phyloP scores from a whole-genome alignment of 139 green algal species.

The Chlorella vulgaris region DNA sequence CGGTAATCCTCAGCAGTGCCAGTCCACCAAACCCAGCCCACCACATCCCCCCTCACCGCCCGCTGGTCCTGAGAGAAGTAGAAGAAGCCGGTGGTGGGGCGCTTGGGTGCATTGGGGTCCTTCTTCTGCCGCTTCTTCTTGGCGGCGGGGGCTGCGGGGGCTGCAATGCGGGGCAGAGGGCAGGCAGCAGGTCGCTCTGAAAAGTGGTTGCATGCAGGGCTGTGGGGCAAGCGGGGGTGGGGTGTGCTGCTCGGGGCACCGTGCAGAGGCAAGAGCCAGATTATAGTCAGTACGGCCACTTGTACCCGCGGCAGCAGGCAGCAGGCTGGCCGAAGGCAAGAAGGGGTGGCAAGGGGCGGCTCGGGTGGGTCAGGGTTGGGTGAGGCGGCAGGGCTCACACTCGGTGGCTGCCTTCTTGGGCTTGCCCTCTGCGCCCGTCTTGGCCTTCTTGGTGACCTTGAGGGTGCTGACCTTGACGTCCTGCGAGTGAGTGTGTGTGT shows the following conservation, averaged over 20 bases:
- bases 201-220: too few species aligned
- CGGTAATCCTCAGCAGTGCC: background rate
- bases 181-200: too few species aligned
- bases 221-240: too few species aligned
- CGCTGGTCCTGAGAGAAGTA: constrained; percentile 82
- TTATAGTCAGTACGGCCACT: background rate
- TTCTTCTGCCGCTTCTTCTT: constrained; percentile 37
- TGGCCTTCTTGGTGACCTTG: constrained; percentile 42
- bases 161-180: background rate
- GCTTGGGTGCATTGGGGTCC: constrained; percentile 86
- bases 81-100: constrained; percentile 86
- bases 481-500: background rate
- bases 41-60: constrained; percentile 47
- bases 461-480: too few species aligned
- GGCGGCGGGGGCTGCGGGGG: background rate
- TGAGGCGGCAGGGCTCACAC: background rate
- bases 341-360: too few species aligned
- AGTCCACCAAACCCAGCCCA: background rate
- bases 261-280: too few species aligned
- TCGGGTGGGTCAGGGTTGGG: background rate
- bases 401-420: constrained; percentile 30
- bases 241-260: too few species aligned
- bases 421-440: constrained; percentile 33
- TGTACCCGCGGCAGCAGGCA: background rate
- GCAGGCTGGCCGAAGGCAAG: too few species aligned